Conservation (phyloP, 2,329 filamentous ascomycete genomes). For the Colletotrichum liriopes region DNA sequence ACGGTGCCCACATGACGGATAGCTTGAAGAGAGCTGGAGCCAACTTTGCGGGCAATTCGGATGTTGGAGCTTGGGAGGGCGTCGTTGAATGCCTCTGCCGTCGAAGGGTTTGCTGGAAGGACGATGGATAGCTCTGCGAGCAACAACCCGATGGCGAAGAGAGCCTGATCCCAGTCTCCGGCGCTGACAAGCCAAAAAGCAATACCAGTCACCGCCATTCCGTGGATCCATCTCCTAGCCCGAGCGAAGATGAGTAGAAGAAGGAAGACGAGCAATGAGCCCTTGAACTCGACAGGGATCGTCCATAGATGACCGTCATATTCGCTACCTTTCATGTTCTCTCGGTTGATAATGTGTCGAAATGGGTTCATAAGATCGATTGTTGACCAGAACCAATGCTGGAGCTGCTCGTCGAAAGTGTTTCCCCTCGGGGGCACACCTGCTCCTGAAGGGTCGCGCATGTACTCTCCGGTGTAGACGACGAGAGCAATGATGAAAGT, state of each 20-base stretch:
- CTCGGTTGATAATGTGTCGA: slow-evolving; percentile 32
- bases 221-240: slow-evolving; percentile 58
- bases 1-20: slow-evolving; percentile 15
- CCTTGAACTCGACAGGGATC: slow-evolving; percentile 73
- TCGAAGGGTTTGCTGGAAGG: slow-evolving; percentile 58
- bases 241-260: slow-evolving; percentile 64
- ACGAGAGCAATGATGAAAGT: slow-evolving; percentile 61
- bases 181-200: slow-evolving; percentile 55
- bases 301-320: slow-evolving; percentile 76
- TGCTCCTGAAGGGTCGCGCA: not conserved
- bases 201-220: slow-evolving; percentile 57
- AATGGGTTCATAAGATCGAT: slow-evolving; percentile 46
- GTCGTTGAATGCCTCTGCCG: slow-evolving; percentile 45
- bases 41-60: not conserved
- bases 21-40: not conserved
- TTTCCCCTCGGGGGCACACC: not conserved
- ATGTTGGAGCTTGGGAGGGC: slow-evolving; percentile 19
- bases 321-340: slow-evolving; percentile 44
- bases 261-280: slow-evolving; percentile 71
- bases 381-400: slow-evolving; percentile 59
- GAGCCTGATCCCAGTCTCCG: slow-evolving; percentile 25
- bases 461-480: slow-evolving; percentile 38
- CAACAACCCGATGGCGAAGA: slow-evolving; percentile 59
- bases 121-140: slow-evolving; percentile 70
- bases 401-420: slow-evolving; percentile 56